Conservation (phyloP, 1,284 basidiomycete species). For the Ceratobasidium sp. region DNA sequence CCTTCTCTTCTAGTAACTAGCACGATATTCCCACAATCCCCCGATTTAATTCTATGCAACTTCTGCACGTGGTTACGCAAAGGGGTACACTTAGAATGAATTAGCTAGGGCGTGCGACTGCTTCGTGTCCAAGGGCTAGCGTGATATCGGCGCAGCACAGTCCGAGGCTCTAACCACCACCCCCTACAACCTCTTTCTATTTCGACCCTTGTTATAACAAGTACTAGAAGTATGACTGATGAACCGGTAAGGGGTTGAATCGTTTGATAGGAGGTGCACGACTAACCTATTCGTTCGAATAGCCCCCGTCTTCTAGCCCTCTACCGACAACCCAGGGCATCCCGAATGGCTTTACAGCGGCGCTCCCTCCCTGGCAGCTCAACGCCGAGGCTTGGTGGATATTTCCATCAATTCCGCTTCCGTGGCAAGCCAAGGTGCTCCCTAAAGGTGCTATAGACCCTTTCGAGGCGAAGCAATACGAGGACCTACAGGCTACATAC, state of each 20-base stretch:
- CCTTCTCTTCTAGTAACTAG: too few species aligned
- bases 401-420: constrained; percentile 22
- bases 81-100: too few species aligned
- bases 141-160: too few species aligned
- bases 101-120: too few species aligned
- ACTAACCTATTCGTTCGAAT: neutral
- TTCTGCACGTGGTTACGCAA: too few species aligned
- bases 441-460: constrained; percentile 31
- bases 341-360: constrained; percentile 10
- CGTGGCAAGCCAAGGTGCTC: constrained; percentile 29
- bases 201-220: too few species aligned
- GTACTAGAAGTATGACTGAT: neutral
- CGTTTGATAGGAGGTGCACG: too few species aligned
- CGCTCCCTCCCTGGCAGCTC: constrained; percentile 29
- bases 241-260: constrained; percentile 11
- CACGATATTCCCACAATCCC: too few species aligned
- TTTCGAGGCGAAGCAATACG: constrained; percentile 3
- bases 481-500: constrained; percentile 30
- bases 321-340: constrained; percentile 14
- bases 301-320: neutral
- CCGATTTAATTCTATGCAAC: too few species aligned
- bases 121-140: too few species aligned
- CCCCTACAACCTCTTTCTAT: too few species aligned
- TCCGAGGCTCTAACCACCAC: too few species aligned
- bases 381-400: constrained; percentile 44